Evolutionary conservation across 2,329 filamentous ascomycete genomes (phyloP).

Genomic region (Claviceps humidiphila): DNA sequence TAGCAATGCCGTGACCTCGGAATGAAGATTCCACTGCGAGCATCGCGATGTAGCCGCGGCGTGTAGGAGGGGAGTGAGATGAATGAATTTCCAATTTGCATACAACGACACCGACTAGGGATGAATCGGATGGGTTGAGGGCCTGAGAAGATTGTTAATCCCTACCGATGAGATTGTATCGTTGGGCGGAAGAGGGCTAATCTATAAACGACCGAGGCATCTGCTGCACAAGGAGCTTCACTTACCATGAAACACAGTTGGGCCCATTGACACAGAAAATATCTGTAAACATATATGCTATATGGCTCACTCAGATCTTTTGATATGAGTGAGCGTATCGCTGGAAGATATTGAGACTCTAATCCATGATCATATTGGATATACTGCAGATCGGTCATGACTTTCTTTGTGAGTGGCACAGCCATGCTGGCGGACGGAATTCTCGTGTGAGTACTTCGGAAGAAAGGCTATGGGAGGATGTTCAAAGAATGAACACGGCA

Average conservation of each 20-base stretch:
- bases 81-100: conserved; percentile 89
- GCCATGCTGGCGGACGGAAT: conserved; percentile 17
- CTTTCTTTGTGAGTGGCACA: conserved; percentile 17
- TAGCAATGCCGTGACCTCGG: conserved; percentile 77
- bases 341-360: conserved; percentile 57
- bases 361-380: conserved; percentile 49
- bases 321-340: conserved; percentile 85
- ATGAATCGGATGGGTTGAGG: conserved; percentile 42
- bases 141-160: conserved; percentile 28
- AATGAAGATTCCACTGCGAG: conserved; percentile 74
- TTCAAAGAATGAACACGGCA: neutral
- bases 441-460: neutral
- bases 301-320: conserved; percentile 96
- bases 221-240: neutral
- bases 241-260: conserved; percentile 88
- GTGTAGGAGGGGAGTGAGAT: conserved; percentile 58
- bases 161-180: neutral
- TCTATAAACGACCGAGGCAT: neutral
- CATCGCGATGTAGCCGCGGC: conserved; percentile 96
- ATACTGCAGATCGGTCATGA: conserved; percentile 39
- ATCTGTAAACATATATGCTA: conserved; percentile 97
- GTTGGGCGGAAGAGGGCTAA: too few species aligned
- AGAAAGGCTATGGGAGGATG: neutral
- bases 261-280: conserved; percentile 96
- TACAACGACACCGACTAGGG: conserved; percentile 79